phyloP scores from a whole-genome alignment of 345 rosid species.

The Moricandia moricandioides region DNA sequence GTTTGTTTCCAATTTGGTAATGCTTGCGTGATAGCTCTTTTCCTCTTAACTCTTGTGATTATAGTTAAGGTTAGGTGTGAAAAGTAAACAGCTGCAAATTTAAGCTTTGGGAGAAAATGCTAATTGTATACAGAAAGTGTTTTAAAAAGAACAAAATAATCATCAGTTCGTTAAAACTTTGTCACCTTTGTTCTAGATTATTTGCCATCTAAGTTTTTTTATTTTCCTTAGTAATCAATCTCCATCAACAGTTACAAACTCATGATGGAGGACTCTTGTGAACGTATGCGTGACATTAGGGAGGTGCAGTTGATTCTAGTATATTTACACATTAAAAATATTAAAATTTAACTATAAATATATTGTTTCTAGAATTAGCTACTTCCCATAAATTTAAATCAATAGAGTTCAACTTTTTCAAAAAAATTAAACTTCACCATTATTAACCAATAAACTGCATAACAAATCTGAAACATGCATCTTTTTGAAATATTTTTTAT shows the following conservation, averaged over 20 bases:
- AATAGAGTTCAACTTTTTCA: no score
- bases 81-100: conserved; percentile 10
- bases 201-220: background rate
- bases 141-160: background rate
- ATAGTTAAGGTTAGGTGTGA: background rate
- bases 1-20: background rate
- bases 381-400: no score
- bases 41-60: background rate
- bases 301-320: background rate
- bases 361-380: no score
- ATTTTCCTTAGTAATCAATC: background rate
- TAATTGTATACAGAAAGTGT: background rate
- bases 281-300: conserved; percentile 13
- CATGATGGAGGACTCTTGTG: background rate
- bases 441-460: no score
- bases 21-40: background rate
- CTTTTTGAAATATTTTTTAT: no score
- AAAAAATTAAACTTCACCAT: no score
- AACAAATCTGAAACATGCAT: no score
- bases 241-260: background rate
- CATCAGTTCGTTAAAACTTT: conserved; percentile 3
- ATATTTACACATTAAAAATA: no score
- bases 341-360: no score
- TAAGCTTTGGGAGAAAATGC: conserved; percentile 28
- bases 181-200: background rate